These are phyloP conservation scores for Asterophora parasitica DNA, from an alignment of 768 basidiomycete species.

Conservation along the genomic window DNA sequence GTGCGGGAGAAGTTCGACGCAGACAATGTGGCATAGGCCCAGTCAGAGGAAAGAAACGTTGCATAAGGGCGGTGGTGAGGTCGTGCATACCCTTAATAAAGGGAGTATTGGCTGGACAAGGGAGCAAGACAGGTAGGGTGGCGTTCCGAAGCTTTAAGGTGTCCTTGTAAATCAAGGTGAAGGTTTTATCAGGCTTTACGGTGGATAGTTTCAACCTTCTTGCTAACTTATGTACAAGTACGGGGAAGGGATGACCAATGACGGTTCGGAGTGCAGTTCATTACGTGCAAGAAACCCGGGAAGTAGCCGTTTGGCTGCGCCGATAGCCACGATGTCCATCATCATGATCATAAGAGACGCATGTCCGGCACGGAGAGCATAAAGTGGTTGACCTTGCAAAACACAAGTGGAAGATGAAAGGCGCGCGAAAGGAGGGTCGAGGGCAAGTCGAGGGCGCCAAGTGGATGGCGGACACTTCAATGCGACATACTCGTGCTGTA, in stretches of 20 bases:
- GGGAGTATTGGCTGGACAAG: not conserved
- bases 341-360: not conserved
- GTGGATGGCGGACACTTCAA: too few species aligned
- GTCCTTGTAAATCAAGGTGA: not conserved
- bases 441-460: too few species aligned
- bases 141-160: not conserved
- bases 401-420: not conserved
- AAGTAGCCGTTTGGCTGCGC: not conserved
- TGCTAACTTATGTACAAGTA: too few species aligned
- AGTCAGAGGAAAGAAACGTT: not conserved
- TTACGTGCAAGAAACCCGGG: conserved; percentile 1
- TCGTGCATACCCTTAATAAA: too few species aligned
- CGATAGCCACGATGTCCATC: not conserved
- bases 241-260: too few species aligned
- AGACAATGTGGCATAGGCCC: not conserved
- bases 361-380: not conserved
- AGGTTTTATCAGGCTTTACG: not conserved
- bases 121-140: not conserved
- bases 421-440: too few species aligned
- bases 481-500: too few species aligned
- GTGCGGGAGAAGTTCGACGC: conserved; percentile 5
- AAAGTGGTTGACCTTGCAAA: too few species aligned
- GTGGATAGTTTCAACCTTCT: not conserved
- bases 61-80: not conserved
- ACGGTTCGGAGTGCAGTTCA: not conserved